Base-by-base conservation (phyloP, 2,329 filamentous ascomycete genomes). In the Diplodia intermedia region DNA sequence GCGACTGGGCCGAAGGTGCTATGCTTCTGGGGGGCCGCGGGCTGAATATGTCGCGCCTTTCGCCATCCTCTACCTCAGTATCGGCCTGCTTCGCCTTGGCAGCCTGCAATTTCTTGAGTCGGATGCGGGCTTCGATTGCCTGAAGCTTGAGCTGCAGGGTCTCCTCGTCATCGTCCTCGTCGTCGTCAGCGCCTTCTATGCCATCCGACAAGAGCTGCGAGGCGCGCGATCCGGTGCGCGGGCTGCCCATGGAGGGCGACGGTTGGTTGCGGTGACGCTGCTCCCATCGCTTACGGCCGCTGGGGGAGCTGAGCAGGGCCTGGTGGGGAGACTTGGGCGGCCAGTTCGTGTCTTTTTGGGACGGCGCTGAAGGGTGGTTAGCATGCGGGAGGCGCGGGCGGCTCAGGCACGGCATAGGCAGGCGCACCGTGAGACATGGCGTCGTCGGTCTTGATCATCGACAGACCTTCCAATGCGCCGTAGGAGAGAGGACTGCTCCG, bases 61-160 rank as follows among this genome's bases (percentile, higher is more conserved):
- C 69, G 20, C 74, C 72, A 1, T 62, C 72, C 11, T 71, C 71
- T 6, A 70, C 38, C 75, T 71, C 67, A 70, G 77, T 68, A 18
- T 63, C 29, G 33, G 76, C 74, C 61, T 83, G 80, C 75, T 84
- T 87, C 29, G 75, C 75, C 69, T 77, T 86, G 79, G 75, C 82
- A 70, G 89, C 90, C 77, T 95, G 91, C 15, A 98, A 82, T 75
- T 90, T 93, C 79, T 97, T 98, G 71, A 98, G 80, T 79, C 90
- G 95, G 65, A 98, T 81, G 69, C 91, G 90, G 7, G 94, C 93
- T 78, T 98, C 90, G 69, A 99, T 97, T 67, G 92, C 93, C 71
- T 94, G 89, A 5, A 98, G 82, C 77, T 97, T 90, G 70, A 99
- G 82, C 75, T 96, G 88, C 40, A 98, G 81, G 1, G 89, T 96